Evolutionary conservation across 352 stramenopile genomes (phyloP), one percentile per base, ranked within the genome.

Genomic region (Hyaloperonospora brassicae): DNA sequence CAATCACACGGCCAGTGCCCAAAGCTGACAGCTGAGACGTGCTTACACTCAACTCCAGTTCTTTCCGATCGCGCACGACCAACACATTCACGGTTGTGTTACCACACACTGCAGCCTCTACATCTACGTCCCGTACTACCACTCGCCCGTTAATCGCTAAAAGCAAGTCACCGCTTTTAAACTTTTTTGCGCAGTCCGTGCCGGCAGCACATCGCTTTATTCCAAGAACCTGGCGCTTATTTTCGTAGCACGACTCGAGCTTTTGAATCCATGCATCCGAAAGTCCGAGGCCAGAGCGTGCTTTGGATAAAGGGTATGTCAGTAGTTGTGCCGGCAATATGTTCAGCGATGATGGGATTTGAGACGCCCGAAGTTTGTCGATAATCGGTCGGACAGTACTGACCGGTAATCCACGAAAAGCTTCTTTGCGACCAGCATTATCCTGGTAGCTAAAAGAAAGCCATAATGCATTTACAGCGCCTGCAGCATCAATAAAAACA

Each of bases 381-480:
- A 95, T 66, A n/a, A 89, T 66, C 1, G 86, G 80, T 40, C 68
- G 70, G 23, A 95, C 61, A 39, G 91, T 74, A 35, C 71, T 72
- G 4, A 89, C 69, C 5, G 73, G 70, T 7, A 95, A 56, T 8
- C 85, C 86, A 41, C 83, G 72, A 59, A 93, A 96, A 6, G 89
- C 80, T 65, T 96, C 84, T 52, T 91, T 93, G 2, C 81, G 62
- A 14, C 79, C 80, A 30, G 65, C 62, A 14, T 65, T 73, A 23
- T 93, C 84, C 47, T 93, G 82, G 59, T 95, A 93, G 51, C 77
- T 90, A 57, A 95, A 95, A 1, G 81, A 93, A 14, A 89, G 64
- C 84, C 85, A 94, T 8, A 95, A 66, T 0, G 82, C 84, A 45
- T 75, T 89, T 2, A 95, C 82, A 23, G 68, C 55, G 4, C 84